These are phyloP conservation scores for Chlorophyllum brunneum DNA, from an alignment of 768 basidiomycete species.

Conservation along the genomic window DNA sequence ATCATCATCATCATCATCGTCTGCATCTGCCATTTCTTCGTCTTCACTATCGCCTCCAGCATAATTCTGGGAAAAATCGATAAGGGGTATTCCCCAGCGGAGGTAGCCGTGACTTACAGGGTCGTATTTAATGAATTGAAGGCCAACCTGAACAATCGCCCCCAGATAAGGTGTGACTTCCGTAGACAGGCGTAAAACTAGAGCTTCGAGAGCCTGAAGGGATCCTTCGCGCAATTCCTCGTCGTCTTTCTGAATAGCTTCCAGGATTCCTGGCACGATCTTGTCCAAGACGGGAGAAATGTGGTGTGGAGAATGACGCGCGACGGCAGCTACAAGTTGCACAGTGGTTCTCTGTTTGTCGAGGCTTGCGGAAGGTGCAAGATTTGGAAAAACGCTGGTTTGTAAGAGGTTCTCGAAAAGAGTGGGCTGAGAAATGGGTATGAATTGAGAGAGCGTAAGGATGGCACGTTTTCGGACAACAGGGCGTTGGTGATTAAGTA, in stretches of 20 bases:
- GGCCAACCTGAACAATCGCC: slow-evolving; percentile 66
- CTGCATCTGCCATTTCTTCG: slow-evolving; percentile 62
- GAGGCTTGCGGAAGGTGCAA: slow-evolving; percentile 44
- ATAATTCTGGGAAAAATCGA: slow-evolving; percentile 38
- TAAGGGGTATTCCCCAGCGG: not conserved
- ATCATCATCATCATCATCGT: slow-evolving; percentile 78
- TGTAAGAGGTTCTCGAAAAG: slow-evolving; percentile 61
- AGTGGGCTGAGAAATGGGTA: slow-evolving; percentile 63
- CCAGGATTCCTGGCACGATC: slow-evolving; percentile 69
- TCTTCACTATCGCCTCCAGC: slow-evolving; percentile 47
- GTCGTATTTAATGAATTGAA: slow-evolving; percentile 86
- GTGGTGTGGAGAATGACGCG: slow-evolving; percentile 67
- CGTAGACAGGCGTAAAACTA: slow-evolving; percentile 78
- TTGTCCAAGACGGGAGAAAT: slow-evolving; percentile 57
- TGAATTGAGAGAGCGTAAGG: slow-evolving; percentile 77
- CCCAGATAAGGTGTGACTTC: slow-evolving; percentile 74
- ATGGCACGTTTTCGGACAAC: slow-evolving; percentile 94
- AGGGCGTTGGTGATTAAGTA: slow-evolving; percentile 70
- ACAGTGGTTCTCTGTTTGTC: slow-evolving; percentile 77
- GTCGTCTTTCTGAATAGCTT: slow-evolving; percentile 68
- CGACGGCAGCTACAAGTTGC: slow-evolving; percentile 75
- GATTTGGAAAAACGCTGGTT: slow-evolving; percentile 56
- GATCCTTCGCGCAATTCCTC: slow-evolving; percentile 81
- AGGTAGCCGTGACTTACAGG: slow-evolving; percentile 52
- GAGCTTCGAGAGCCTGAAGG: slow-evolving; percentile 84